phyloP scores from a whole-genome alignment of 208 protist species.

The Trypanosomatidae sp. region DNA sequence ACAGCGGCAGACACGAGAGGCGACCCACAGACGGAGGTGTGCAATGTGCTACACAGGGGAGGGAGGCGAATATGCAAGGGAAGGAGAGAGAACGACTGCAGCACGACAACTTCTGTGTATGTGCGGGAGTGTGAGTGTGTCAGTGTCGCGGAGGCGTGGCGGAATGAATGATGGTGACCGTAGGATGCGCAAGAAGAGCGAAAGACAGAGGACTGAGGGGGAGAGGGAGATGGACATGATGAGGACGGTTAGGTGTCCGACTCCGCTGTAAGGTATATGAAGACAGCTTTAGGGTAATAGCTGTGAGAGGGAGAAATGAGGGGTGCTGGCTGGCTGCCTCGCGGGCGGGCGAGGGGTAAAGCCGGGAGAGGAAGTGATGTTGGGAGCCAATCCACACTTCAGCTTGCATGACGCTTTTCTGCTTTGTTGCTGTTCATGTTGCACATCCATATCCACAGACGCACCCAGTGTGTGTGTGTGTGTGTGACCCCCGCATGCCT shows the following conservation, averaged over 20 bases:
- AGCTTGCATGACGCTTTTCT: not conserved
- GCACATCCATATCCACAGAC: not conserved
- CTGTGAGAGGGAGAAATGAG: not conserved
- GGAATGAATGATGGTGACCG: not conserved
- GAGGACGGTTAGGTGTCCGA: not conserved
- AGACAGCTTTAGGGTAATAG: not conserved
- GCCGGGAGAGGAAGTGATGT: not conserved
- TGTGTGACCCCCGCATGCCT: not conserved
- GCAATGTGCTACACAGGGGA: not conserved
- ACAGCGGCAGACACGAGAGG: not conserved
- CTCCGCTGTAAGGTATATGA: not conserved
- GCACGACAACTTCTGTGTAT: not conserved
- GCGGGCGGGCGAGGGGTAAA: not conserved
- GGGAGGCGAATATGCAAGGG: not conserved
- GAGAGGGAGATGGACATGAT: not conserved
- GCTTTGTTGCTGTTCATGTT: not conserved
- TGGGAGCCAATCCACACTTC: not conserved
- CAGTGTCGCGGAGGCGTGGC: not conserved
- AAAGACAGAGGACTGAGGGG: not conserved
- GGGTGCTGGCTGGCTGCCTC: not conserved
- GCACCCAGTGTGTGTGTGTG: not conserved
- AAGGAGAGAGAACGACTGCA: not conserved
- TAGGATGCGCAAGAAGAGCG: not conserved
- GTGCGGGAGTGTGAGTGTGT: not conserved
- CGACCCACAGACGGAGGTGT: not conserved